Percentiles rank a stretch among this genome's conserved stretches.
phyloP scores from a whole-genome alignment of 148 eudicot genomes.

The Fagopyrum homotropicum region DNA sequence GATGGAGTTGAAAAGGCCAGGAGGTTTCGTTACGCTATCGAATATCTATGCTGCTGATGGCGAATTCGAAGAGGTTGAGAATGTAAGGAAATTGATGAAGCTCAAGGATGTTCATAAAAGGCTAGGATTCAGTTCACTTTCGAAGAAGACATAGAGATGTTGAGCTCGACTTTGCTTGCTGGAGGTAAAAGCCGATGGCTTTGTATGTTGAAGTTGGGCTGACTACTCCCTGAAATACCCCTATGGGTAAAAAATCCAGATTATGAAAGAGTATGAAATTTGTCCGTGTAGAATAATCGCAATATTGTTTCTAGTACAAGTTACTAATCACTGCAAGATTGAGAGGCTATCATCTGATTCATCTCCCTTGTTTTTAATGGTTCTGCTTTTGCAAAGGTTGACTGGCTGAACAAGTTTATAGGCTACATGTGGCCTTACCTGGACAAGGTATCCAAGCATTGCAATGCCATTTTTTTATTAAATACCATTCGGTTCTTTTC shows the following conservation, averaged over 20 bases:
- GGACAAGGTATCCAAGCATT: slow-evolving; percentile 54
- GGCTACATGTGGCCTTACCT: slow-evolving; percentile 81
- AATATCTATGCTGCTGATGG: slow-evolving; percentile 55
- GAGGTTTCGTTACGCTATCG: slow-evolving; percentile 44
- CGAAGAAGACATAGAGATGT: background rate
- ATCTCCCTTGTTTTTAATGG: slow-evolving; percentile 13
- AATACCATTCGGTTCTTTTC: background rate
- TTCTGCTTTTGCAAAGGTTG: slow-evolving; percentile 40
- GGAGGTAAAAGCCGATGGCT: too few relatives aligned
- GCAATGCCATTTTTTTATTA: background rate
- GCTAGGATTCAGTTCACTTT: slow-evolving; percentile 38
- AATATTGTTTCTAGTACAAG: background rate
- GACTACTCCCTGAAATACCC: slow-evolving; percentile 78
- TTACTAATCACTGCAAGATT: background rate
- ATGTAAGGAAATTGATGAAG: slow-evolving; percentile 53
- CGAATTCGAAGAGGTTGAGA: slow-evolving; percentile 49
- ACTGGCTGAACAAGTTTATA: slow-evolving; percentile 86
- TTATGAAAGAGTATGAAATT: slow-evolving; percentile 67
- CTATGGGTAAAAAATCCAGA: slow-evolving; percentile 89
- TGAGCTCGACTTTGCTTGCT: too few relatives aligned
- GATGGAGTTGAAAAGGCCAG: slow-evolving; percentile 36
- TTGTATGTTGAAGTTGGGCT: too few relatives aligned
- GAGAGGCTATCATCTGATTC: background rate
- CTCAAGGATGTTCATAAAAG: slow-evolving; percentile 29
- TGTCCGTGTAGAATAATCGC: background rate